Conservation (phyloP, 129 eudicot species). For the Dittrichia graveolens region DNA sequence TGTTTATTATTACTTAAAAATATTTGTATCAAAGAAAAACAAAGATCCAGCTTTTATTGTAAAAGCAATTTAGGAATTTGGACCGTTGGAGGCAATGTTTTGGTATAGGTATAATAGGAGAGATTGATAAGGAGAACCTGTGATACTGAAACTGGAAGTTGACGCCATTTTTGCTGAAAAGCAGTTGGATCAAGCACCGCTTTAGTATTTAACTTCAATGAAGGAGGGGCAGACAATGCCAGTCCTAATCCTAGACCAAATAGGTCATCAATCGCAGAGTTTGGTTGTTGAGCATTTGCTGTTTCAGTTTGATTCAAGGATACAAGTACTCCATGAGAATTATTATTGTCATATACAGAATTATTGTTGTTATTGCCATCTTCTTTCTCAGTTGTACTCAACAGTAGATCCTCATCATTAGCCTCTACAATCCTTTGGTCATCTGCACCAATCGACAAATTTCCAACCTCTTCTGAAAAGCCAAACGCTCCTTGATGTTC, state of each 20-base stretch:
- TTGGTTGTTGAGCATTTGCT: slow-evolving; percentile 38
- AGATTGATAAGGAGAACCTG: slow-evolving; percentile 56
- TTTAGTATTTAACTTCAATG: slow-evolving; percentile 72
- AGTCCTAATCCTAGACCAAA: slow-evolving; percentile 87
- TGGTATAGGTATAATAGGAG: not conserved
- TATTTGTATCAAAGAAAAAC: too few relatives aligned
- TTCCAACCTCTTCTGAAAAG: slow-evolving; percentile 80
- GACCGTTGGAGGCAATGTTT: too few relatives aligned
- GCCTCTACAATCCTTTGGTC: slow-evolving; percentile 62
- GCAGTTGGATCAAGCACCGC: slow-evolving; percentile 75
- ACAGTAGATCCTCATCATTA: slow-evolving; percentile 77
- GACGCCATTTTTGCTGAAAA: slow-evolving; percentile 99
- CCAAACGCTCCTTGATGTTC: slow-evolving; percentile 96
- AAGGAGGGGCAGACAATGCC: slow-evolving; percentile 49
- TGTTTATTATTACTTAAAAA: too few relatives aligned
- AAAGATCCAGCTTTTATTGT: too few relatives aligned
- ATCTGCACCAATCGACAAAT: slow-evolving; percentile 60
- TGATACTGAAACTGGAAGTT: slow-evolving; percentile 67
- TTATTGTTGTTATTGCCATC: slow-evolving; percentile 52
- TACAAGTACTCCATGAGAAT: slow-evolving; percentile 52
- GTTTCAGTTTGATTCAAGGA: slow-evolving; percentile 50
- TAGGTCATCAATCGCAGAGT: slow-evolving; percentile 80
- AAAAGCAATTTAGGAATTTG: too few relatives aligned
- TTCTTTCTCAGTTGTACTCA: slow-evolving; percentile 77
- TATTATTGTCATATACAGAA: slow-evolving; percentile 47